phyloP scores from a whole-genome alignment of 768 basidiomycete genomes.

The Suillus decipiens region DNA sequence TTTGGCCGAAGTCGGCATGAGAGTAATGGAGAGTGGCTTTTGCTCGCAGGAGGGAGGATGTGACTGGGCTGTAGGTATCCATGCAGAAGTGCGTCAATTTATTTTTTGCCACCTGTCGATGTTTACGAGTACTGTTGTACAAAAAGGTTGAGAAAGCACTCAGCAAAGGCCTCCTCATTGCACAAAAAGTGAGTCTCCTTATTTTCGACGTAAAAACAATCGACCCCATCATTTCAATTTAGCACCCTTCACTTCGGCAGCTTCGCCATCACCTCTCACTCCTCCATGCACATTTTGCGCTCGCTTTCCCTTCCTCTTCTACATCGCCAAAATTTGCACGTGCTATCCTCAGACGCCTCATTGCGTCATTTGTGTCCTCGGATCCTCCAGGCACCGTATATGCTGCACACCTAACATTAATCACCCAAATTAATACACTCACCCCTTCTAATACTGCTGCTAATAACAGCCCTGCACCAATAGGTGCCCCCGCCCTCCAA shows the following conservation, averaged over 20 bases:
- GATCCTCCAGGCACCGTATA: constrained; percentile 59
- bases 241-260: constrained; percentile 67
- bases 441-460: constrained; percentile 10
- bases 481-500: constrained; percentile 25
- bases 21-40: constrained; percentile 6
- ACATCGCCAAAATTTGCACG: constrained; percentile 52
- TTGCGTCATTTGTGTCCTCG: constrained; percentile 21
- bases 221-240: constrained; percentile 10
- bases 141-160: constrained; percentile 5
- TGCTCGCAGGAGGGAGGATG: not conserved
- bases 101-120: constrained; percentile 11
- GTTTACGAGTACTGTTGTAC: not conserved
- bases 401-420: constrained; percentile 54
- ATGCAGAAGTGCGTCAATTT: not conserved
- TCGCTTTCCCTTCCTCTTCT: not conserved
- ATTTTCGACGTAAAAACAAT: constrained; percentile 5
- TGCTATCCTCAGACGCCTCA: constrained; percentile 31
- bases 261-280: constrained; percentile 61
- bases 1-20: constrained; percentile 67
- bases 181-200: constrained; percentile 32
- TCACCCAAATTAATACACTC: constrained; percentile 42
- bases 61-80: constrained; percentile 3
- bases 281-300: constrained; percentile 58
- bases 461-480: constrained; percentile 2
- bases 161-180: constrained; percentile 3